These are phyloP conservation scores for Cutaneotrichosporon sp. DNA, from an alignment of 1,284 basidiomycete genomes.

Conservation along the genomic window DNA sequence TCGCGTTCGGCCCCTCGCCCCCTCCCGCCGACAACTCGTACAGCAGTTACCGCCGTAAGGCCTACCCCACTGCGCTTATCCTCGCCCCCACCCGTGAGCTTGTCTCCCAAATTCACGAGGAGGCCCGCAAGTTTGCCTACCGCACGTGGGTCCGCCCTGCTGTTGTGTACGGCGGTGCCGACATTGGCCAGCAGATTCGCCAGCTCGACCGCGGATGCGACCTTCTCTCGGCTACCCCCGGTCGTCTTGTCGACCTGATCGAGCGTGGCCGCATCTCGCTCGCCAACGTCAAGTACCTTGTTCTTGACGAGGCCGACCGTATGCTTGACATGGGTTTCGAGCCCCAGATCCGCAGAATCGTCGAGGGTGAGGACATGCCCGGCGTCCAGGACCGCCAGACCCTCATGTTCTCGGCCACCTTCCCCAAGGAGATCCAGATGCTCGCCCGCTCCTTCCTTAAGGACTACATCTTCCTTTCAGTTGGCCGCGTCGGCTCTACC, in stretches of 20 bases:
- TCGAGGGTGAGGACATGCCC: constrained; percentile 98
- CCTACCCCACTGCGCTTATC: constrained; percentile 91
- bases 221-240: constrained; percentile 94
- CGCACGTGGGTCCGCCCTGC: constrained; percentile 99
- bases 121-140: constrained; percentile 98
- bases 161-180: constrained; percentile 98
- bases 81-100: constrained; percentile 97
- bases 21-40: constrained; percentile 52
- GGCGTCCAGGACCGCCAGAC: constrained; percentile 88
- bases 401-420: constrained; percentile 99
- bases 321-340: constrained; percentile 99
- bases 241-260: constrained; percentile 96
- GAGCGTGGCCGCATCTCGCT: constrained; percentile 96
- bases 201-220: constrained; percentile 96
- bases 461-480: constrained; percentile 93
- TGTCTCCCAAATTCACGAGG: constrained; percentile 98
- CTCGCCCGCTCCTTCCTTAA: constrained; percentile 94
- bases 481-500: constrained; percentile 96
- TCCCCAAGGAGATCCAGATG: constrained; percentile 98
- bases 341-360: constrained; percentile 96
- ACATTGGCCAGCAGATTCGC: constrained; percentile 92
- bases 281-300: constrained; percentile 94
- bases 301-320: constrained; percentile 98
- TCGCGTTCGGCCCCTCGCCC: constrained; percentile 71
- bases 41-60: constrained; percentile 74